Conservation (phyloP, 441 rosid genomes). For the California macrophylla region DNA sequence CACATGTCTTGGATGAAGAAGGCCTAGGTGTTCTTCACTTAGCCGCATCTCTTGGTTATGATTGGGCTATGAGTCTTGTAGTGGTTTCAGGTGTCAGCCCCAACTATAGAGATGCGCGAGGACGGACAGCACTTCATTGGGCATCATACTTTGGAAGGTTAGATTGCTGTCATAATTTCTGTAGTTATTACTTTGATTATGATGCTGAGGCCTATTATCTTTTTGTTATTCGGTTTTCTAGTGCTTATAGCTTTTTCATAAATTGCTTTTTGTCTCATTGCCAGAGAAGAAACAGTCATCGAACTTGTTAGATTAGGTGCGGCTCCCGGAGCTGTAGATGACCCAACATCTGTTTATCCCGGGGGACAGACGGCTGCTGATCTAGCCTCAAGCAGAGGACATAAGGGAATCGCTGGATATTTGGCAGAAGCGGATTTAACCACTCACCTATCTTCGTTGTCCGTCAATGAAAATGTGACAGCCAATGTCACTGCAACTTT, state of each 20-base stretch:
- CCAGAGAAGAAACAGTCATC: conserved; percentile 64
- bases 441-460: conserved; percentile 39
- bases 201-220: neutral
- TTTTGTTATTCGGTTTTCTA: neutral
- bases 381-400: conserved; percentile 58
- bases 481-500: conserved; percentile 21
- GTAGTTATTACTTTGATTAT: conserved; percentile 5
- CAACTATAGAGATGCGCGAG: conserved; percentile 50
- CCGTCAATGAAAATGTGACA: conserved; percentile 22
- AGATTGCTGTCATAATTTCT: conserved; percentile 12
- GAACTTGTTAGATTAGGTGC: conserved; percentile 50
- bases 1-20: conserved; percentile 34
- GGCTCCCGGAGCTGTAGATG: conserved; percentile 57
- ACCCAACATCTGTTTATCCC: conserved; percentile 57
- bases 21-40: conserved; percentile 61
- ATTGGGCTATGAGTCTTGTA: conserved; percentile 46
- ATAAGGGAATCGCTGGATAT: conserved; percentile 72
- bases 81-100: conserved; percentile 42
- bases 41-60: conserved; percentile 58
- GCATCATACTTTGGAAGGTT: conserved; percentile 62
- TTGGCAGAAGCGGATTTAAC: conserved; percentile 57
- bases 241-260: neutral
- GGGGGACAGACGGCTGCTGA: conserved; percentile 67
- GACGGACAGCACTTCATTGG: conserved; percentile 66
- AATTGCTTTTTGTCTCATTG: conserved; percentile 4